Evolutionary conservation across 2,329 filamentous ascomycete genomes (phyloP).

Genomic region (Microdochium paspali): DNA sequence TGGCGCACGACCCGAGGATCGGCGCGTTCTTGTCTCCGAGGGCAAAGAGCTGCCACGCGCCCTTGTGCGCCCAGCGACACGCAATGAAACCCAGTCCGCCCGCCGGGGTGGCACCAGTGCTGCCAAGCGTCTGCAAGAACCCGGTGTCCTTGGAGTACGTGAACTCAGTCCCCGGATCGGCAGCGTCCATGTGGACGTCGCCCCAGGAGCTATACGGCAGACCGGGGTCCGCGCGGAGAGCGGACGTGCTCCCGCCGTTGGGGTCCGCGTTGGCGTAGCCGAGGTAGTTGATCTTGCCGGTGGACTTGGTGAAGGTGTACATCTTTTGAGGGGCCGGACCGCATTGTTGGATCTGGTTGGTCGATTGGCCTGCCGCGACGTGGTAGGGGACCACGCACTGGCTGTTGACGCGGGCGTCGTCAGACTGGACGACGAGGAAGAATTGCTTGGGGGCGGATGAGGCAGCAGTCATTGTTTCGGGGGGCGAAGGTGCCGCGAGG

Average conservation of each 20-base stretch:
- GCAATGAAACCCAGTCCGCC: not conserved
- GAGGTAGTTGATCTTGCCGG: not conserved
- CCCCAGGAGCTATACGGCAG: not conserved
- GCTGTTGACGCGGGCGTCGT: not conserved
- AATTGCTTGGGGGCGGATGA: not conserved
- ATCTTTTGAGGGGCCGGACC: not conserved
- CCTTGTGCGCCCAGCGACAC: not conserved
- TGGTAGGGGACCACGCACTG: not conserved
- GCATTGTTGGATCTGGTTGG: not conserved
- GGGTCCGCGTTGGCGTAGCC: not conserved
- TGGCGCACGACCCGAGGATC: not conserved
- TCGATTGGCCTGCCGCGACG: not conserved
- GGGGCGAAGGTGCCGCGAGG: not conserved
- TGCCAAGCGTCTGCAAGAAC: not conserved
- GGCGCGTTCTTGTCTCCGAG: not conserved
- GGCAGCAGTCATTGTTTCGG: not conserved
- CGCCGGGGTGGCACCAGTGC: not conserved
- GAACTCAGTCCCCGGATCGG: not conserved
- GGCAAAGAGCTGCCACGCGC: not conserved
- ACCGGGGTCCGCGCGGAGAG: not conserved
- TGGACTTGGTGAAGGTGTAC: not conserved
- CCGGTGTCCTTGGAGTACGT: not conserved
- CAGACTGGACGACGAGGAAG: not conserved
- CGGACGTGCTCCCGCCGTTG: not conserved
- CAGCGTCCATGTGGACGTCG: not conserved